These are phyloP conservation scores for Malus sieversii DNA, from an alignment of 306 rosid species.

Conservation along the genomic window DNA sequence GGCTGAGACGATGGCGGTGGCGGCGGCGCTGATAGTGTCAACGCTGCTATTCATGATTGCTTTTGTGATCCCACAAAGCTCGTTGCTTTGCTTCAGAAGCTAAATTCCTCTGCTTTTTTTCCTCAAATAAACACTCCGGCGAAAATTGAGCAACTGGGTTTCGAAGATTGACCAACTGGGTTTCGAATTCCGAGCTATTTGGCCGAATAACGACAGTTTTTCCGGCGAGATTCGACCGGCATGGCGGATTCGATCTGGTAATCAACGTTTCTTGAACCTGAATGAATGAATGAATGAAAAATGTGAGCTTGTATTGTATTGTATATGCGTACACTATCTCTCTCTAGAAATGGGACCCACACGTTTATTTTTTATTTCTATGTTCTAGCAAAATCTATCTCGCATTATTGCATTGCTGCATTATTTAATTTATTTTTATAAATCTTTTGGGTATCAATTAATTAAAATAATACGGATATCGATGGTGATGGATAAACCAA, in stretches of 20 bases:
- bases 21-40: conserved; percentile 87
- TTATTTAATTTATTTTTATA: not conserved
- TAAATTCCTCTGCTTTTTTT: not conserved
- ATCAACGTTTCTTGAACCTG: not conserved
- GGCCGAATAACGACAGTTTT: not conserved
- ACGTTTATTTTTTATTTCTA: not conserved
- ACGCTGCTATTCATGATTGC: conserved; percentile 59
- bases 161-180: not conserved
- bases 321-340: not conserved
- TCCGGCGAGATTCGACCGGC: conserved; percentile 34
- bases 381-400: not conserved
- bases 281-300: not conserved
- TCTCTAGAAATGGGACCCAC: not conserved
- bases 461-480: not conserved
- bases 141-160: not conserved
- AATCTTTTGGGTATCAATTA: not conserved
- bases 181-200: conserved; percentile 15
- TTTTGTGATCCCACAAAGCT: not conserved
- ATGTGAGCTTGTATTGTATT: not conserved
- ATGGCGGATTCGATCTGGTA: conserved; percentile 22
- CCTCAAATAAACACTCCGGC: not conserved
- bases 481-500: not conserved
- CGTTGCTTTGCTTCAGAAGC: not conserved
- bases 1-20: conserved; percentile 82
- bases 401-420: not conserved